Evolutionary conservation across 1,139 yeast species (phyloP), one percentile per base, ranked within the genome.

Genomic region (Lodderomyces jiufengensis): DNA sequence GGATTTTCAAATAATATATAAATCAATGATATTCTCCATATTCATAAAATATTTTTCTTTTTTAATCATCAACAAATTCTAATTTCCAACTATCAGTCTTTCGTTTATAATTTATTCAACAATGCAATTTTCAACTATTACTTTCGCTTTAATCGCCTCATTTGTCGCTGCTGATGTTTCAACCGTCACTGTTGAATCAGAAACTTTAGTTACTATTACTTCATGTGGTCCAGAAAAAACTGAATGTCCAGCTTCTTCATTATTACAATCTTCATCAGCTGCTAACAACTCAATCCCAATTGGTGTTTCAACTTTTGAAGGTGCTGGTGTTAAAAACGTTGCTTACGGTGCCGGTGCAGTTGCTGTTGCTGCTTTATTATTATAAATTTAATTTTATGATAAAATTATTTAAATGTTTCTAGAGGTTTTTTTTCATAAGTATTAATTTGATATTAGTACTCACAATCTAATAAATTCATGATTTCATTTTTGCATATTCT

Each of bases 351-450:
- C 63, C 48, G 75, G 73, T 65, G 68, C 66, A 52, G 73, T 66
- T 53, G 75, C 74, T 43, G 74, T 73, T 65, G 74, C 73, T 62
- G 65, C 68, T 57, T 66, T 69, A 57, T 73, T 73, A 62, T 66
- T 69, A 58, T 69, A 68, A 67, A 60, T 32, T 14, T 24, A 14
- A 30, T 26, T 13, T 3, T 27, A 3, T 25, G 5, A 11, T 25
- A 11, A 13, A 13, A 25, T 11, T 27, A 14, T n/a, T n/a, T n/a
- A n/a, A n/a, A n/a, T n/a, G n/a, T n/a, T n/a, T n/a, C n/a, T n/a
- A n/a, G n/a, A 5, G 20, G 20, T 18, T 18, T 18, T 18, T 7
- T 18, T 18, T 18, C 20, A 18, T 5, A 18, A n/a, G n/a, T n/a
- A n/a, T n/a, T n/a, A n/a, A n/a, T n/a, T n/a, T n/a, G n/a, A n/a